Evolutionary conservation across 331 rosid genomes (phyloP).

Genomic region (Erythrophleum ivorense): DNA sequence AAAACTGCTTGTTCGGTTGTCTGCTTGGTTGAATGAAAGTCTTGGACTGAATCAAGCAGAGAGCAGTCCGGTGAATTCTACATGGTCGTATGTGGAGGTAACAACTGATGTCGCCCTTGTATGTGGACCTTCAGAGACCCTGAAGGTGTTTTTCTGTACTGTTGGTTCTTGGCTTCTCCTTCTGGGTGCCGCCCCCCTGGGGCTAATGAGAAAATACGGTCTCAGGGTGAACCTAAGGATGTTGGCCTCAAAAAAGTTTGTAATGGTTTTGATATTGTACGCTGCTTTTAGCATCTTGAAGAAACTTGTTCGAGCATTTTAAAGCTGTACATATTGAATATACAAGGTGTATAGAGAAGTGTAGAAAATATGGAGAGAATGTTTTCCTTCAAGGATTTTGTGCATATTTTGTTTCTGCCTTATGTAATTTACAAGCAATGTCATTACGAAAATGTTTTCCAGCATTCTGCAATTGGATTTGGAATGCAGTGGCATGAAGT

Average conservation of each 20-base stretch:
- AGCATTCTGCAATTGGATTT: not conserved
- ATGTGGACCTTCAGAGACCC: slow-evolving; percentile 57
- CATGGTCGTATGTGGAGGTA: slow-evolving; percentile 62
- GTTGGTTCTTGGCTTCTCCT: slow-evolving; percentile 75
- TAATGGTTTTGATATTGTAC: slow-evolving; percentile 62
- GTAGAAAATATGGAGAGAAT: slow-evolving; percentile 33
- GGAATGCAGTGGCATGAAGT: not conserved
- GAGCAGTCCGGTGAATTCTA: slow-evolving; percentile 40
- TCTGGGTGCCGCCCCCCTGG: slow-evolving; percentile 54
- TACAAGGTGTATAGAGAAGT: slow-evolving; percentile 37
- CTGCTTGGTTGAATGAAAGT: slow-evolving; percentile 72
- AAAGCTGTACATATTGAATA: slow-evolving; percentile 27
- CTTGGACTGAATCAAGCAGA: slow-evolving; percentile 64
- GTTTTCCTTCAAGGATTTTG: slow-evolving; percentile 24
- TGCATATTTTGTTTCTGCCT: slow-evolving; percentile 20
- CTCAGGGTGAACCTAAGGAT: slow-evolving; percentile 76
- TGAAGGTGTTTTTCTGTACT: slow-evolving; percentile 59
- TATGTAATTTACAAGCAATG: slow-evolving; percentile 38
- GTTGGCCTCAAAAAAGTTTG: slow-evolving; percentile 83
- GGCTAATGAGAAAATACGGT: slow-evolving; percentile 66
- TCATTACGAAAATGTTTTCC: slow-evolving; percentile 5
- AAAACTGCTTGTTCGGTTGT: slow-evolving; percentile 63
- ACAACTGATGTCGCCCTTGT: slow-evolving; percentile 49
- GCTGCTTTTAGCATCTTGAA: slow-evolving; percentile 54
- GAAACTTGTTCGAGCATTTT: slow-evolving; percentile 48